Conservation (phyloP, 495 filamentous ascomycete species). For the Massariosphaeria phaeospora region DNA sequence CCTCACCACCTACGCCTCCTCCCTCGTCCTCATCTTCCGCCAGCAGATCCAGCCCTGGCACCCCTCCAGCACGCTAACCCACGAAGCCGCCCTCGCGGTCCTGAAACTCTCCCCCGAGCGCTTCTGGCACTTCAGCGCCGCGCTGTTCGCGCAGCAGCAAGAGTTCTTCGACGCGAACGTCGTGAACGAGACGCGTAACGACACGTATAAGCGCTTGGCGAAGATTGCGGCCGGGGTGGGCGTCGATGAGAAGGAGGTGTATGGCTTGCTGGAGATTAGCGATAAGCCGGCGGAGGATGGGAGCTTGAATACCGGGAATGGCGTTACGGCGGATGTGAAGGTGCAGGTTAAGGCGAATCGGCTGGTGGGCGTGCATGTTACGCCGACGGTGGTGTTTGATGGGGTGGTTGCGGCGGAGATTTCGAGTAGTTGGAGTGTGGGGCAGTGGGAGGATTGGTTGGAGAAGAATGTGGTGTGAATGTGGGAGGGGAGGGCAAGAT, state of each 20-base stretch:
- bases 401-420: conserved; percentile 70
- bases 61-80: conserved; percentile 77
- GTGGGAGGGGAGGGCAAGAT: background rate
- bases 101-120: conserved; percentile 58
- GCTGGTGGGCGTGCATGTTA: conserved; percentile 77
- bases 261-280: conserved; percentile 57
- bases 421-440: conserved; percentile 66
- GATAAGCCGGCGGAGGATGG: conserved; percentile 60
- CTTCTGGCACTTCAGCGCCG: conserved; percentile 72
- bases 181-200: conserved; percentile 74
- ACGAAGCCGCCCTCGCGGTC: conserved; percentile 82
- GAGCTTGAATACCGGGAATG: conserved; percentile 69
- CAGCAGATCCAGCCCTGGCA: conserved; percentile 97
- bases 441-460: conserved; percentile 84
- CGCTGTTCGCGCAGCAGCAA: conserved; percentile 63
- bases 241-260: conserved; percentile 60
- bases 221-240: conserved; percentile 62
- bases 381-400: conserved; percentile 83
- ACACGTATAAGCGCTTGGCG: conserved; percentile 74
- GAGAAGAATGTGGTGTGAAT: conserved; percentile 52
- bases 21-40: conserved; percentile 71
- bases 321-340: conserved; percentile 80
- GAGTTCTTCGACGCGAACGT: conserved; percentile 78
- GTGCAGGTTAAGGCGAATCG: conserved; percentile 71
- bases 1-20: conserved; percentile 51